Conservation (phyloP, 2,329 filamentous ascomycete genomes). For the Chaetomium strumarium region DNA sequence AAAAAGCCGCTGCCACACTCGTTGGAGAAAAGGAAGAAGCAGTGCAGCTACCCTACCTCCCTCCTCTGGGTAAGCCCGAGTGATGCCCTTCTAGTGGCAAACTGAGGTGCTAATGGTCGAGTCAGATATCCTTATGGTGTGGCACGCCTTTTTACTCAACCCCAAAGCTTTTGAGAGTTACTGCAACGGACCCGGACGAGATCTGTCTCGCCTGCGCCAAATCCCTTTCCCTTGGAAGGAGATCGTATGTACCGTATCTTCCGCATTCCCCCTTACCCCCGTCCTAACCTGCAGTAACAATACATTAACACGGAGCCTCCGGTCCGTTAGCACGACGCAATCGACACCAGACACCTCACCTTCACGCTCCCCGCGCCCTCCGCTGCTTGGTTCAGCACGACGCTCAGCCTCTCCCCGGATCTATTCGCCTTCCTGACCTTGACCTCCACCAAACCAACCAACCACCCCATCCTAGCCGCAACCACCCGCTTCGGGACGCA, state of each 20-base stretch:
- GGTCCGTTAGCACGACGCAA: not conserved
- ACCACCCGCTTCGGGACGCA: not conserved
- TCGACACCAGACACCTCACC: not conserved
- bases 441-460: no score
- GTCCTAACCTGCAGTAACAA: no score
- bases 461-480: not conserved
- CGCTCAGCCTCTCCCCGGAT: not conserved
- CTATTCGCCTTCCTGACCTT: not conserved
- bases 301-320: no score
- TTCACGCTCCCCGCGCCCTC: not conserved
- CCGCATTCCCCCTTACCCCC: no score
- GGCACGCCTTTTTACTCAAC: constrained; percentile 18
- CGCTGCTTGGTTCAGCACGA: not conserved
- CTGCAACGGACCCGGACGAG: constrained; percentile 1
- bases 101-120: not conserved
- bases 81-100: not conserved
- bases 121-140: constrained; percentile 17
- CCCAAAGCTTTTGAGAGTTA: constrained; percentile 6
- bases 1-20: not conserved
- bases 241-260: no score
- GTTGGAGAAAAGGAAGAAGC: not conserved
- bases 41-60: not conserved
- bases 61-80: not conserved
- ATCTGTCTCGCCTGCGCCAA: not conserved
- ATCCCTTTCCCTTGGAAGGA: constrained; percentile 7